phyloP scores from a whole-genome alignment of 2,329 filamentous ascomycete genomes.

The Aspergillus quadrilineatus region DNA sequence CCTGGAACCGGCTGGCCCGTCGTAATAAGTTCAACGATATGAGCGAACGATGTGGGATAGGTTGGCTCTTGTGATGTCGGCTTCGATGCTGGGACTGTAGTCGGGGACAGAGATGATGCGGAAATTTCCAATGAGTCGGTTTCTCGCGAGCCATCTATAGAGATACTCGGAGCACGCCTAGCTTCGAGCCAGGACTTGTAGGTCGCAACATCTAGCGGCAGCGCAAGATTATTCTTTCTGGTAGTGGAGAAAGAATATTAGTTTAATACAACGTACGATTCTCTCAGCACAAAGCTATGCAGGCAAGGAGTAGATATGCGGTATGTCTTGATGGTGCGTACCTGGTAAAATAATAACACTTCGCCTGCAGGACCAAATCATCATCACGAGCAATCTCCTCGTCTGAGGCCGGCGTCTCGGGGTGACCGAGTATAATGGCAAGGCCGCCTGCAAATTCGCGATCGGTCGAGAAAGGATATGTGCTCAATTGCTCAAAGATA shows the following conservation, averaged over 20 bases:
- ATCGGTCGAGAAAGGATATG: slow-evolving; percentile 44
- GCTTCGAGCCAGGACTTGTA: slow-evolving; percentile 65
- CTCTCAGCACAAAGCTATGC: background rate
- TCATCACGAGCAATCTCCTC: slow-evolving; percentile 40
- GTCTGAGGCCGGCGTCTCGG: slow-evolving; percentile 37
- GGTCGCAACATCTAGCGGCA: slow-evolving; percentile 61
- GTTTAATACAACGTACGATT: background rate
- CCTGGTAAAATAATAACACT: slow-evolving; percentile 51
- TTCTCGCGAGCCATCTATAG: slow-evolving; percentile 9
- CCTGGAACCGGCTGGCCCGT: slow-evolving; percentile 80
- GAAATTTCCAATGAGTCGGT: slow-evolving; percentile 9
- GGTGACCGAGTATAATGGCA: slow-evolving; percentile 47
- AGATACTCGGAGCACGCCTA: slow-evolving; percentile 8
- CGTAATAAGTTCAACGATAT: slow-evolving; percentile 82
- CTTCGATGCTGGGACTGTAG: slow-evolving; percentile 25
- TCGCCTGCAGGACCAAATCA: slow-evolving; percentile 46
- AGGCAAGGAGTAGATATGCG: background rate
- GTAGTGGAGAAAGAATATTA: background rate
- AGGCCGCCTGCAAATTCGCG: slow-evolving; percentile 49
- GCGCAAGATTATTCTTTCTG: slow-evolving; percentile 39
- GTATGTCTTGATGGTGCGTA: slow-evolving; percentile 19
- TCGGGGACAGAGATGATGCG: slow-evolving; percentile 7
- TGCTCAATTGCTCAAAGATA: slow-evolving; percentile 34
- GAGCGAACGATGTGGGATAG: slow-evolving; percentile 79
- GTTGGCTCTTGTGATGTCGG: slow-evolving; percentile 55